phyloP scores from a whole-genome alignment of 1,139 yeast genomes.

The Zhuliangozyma parablackwelliae region DNA sequence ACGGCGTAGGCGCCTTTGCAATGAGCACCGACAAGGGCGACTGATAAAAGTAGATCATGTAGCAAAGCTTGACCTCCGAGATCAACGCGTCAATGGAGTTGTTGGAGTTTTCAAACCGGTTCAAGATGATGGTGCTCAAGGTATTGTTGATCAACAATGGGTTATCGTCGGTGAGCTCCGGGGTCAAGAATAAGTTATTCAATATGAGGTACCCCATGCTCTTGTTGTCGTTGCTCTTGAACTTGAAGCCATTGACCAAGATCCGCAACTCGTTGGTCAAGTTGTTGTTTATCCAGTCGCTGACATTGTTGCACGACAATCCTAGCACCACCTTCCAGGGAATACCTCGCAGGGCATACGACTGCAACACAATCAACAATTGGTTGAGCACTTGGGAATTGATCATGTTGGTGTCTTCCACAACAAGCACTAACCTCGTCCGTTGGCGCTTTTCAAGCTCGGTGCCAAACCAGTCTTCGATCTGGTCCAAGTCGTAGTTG shows the following conservation, averaged over 20 bases:
- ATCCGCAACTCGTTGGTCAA: slow-evolving; percentile 29
- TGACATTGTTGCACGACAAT: slow-evolving; percentile 42
- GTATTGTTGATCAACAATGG: slow-evolving; percentile 19
- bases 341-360: slow-evolving; percentile 22
- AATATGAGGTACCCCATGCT: slow-evolving; percentile 35
- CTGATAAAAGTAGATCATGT: slow-evolving; percentile 68
- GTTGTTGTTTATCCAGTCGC: slow-evolving; percentile 34
- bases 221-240: slow-evolving; percentile 40
- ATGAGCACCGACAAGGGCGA: slow-evolving; percentile 55
- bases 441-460: slow-evolving; percentile 8
- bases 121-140: slow-evolving; percentile 32
- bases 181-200: slow-evolving; percentile 29
- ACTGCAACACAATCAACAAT: slow-evolving; percentile 43
- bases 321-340: slow-evolving; percentile 51
- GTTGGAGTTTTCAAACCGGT: slow-evolving; percentile 38
- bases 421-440: slow-evolving; percentile 34
- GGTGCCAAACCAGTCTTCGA: slow-evolving; percentile 41
- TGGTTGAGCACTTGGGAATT: slow-evolving; percentile 48
- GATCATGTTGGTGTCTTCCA: slow-evolving; percentile 67
- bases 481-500: slow-evolving; percentile 50
- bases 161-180: slow-evolving; percentile 14
- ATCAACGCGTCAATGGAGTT: slow-evolving; percentile 51
- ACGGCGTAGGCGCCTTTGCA: slow-evolving; percentile 7
- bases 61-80: slow-evolving; percentile 52
- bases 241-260: slow-evolving; percentile 36